Evolutionary conservation across 495 filamentous ascomycete genomes (phyloP).

Genomic region (Xylaria acuta): DNA sequence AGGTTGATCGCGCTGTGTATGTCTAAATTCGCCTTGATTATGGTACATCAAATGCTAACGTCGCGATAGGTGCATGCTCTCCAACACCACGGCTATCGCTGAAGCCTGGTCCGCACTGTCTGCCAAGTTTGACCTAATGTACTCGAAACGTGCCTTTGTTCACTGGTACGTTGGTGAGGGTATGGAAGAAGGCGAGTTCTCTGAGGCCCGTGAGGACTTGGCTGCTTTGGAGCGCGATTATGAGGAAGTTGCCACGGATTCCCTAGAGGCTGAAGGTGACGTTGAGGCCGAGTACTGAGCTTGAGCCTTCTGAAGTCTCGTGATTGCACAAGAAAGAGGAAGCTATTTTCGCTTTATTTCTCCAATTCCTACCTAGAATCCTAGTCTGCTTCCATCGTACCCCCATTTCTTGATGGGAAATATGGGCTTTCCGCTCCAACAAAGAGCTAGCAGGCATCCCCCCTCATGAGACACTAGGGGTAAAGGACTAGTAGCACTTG

Average conservation of each 20-base stretch:
- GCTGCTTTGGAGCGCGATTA: conserved; percentile 98
- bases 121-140: conserved; percentile 99
- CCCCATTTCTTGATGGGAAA: conserved; percentile 23
- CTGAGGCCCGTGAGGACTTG: conserved; percentile 96
- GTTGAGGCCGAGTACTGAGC: conserved; percentile 94
- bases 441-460: not conserved
- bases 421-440: conserved; percentile 29
- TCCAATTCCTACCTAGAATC: conserved; percentile 33
- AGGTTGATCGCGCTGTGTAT: conserved; percentile 97
- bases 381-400: conserved; percentile 34
- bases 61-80: conserved; percentile 85
- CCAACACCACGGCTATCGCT: conserved; percentile 98
- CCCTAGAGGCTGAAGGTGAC: conserved; percentile 85
- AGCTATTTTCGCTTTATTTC: conserved; percentile 35
- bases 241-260: conserved; percentile 98
- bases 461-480: not conserved
- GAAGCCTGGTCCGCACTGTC: conserved; percentile 98
- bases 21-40: conserved; percentile 43
- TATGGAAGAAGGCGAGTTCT: conserved; percentile 99
- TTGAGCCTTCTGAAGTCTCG: conserved; percentile 27
- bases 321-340: conserved; percentile 33
- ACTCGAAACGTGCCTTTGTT: conserved; percentile 99
- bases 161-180: conserved; percentile 99
- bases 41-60: conserved; percentile 35
- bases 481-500: conserved; percentile 7